These are phyloP conservation scores for Teratosphaeria zuluensis DNA, from an alignment of 2,329 filamentous ascomycete species.

Conservation along the genomic window DNA sequence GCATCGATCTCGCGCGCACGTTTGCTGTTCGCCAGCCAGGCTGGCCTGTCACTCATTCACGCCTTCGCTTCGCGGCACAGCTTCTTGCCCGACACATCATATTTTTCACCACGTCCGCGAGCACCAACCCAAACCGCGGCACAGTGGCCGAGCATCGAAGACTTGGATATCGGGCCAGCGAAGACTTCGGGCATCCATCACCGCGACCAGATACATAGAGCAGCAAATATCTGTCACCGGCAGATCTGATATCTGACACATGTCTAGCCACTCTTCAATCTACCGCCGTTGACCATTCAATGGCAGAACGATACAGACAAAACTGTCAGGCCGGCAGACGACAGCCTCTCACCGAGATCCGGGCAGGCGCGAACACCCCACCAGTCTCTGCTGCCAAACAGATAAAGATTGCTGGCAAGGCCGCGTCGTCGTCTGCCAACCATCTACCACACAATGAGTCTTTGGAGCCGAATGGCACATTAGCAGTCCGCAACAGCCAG, in stretches of 20 bases:
- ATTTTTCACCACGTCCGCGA: not conserved
- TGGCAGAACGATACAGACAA: constrained; percentile 23
- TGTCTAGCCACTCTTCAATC: not conserved
- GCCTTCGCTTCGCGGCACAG: not conserved
- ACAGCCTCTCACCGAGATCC: constrained; percentile 22
- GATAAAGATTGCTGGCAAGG: constrained; percentile 8
- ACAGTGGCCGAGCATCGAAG: not conserved
- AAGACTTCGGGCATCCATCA: not conserved
- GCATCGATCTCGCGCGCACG: not conserved
- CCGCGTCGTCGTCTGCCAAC: constrained; percentile 8
- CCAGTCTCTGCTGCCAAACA: constrained; percentile 10
- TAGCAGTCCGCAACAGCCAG: constrained; percentile 30
- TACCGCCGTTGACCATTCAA: constrained; percentile 6
- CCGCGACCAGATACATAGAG: not conserved
- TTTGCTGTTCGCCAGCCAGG: not conserved
- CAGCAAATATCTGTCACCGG: not conserved
- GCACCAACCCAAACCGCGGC: not conserved
- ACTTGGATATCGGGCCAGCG: not conserved
- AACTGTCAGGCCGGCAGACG: constrained; percentile 13
- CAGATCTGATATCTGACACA: not conserved
- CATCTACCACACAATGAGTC: constrained; percentile 36
- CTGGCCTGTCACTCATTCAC: not conserved
- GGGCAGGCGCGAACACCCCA: constrained; percentile 21
- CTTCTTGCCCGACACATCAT: not conserved
- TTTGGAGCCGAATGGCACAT: constrained; percentile 33